These are phyloP conservation scores for Cyclotella kingstonii DNA, from an alignment of 108 stramenopile genomes.

Conservation along the genomic window DNA sequence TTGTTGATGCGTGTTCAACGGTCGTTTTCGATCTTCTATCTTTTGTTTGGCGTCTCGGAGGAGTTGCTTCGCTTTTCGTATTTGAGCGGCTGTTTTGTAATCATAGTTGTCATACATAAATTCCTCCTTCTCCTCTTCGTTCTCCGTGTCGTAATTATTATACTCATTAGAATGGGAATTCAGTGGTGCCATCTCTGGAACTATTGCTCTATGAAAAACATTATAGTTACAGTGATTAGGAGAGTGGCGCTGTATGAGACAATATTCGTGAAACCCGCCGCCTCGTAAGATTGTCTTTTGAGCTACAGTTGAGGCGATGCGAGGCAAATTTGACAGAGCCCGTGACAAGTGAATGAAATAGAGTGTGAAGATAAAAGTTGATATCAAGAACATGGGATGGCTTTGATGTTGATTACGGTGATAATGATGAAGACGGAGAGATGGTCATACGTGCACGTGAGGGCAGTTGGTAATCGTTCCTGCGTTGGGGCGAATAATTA, in stretches of 20 bases:
- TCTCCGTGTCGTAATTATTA: slow-evolving; percentile 4
- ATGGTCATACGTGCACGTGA: too few relatives aligned
- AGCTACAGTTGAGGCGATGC: too few relatives aligned
- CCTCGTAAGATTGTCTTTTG: too few relatives aligned
- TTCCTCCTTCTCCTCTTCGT: slow-evolving; percentile 21
- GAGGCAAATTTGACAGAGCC: too few relatives aligned
- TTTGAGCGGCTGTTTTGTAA: slow-evolving; percentile 32
- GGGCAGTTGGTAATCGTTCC: too few relatives aligned
- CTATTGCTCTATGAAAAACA: neutral
- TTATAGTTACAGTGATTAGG: neutral
- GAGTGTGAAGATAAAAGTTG: too few relatives aligned
- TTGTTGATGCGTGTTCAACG: neutral
- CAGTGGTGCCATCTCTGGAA: neutral
- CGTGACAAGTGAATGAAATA: too few relatives aligned
- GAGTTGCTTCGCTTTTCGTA: slow-evolving; percentile 22
- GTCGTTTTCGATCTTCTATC: slow-evolving; percentile 5
- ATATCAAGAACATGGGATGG: too few relatives aligned
- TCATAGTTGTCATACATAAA: slow-evolving; percentile 3
- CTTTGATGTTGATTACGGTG: too few relatives aligned
- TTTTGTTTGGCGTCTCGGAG: slow-evolving; percentile 34
- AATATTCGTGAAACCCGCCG: too few relatives aligned
- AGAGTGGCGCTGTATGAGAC: neutral
- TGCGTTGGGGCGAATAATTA: too few relatives aligned
- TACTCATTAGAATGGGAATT: slow-evolving; percentile 1
- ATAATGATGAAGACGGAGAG: too few relatives aligned